These are phyloP conservation scores for Wickerhamia fluorescens DNA, from an alignment of 805 yeast genomes.

Conservation along the genomic window DNA sequence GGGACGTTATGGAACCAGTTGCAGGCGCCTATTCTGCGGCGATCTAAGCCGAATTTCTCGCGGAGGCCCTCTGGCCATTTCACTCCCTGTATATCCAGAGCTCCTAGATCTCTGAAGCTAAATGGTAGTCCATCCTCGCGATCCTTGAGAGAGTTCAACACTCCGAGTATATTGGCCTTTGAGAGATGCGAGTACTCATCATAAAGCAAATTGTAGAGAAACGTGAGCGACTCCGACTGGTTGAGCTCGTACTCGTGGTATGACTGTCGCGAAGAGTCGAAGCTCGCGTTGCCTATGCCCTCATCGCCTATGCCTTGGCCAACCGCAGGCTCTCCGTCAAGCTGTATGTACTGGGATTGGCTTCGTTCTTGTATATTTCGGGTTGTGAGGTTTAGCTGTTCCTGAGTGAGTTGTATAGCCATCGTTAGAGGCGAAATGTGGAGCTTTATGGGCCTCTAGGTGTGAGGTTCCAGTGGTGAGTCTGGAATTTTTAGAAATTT, in stretches of 20 bases:
- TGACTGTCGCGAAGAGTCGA: slow-evolving; percentile 1
- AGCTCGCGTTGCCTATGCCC: background rate
- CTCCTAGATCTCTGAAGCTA: slow-evolving; percentile 4
- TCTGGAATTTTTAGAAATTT: too few species aligned
- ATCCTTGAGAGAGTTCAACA: slow-evolving; percentile 28
- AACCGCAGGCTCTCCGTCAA: slow-evolving; percentile 1
- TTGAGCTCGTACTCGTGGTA: slow-evolving; percentile 20
- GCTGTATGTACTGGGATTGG: slow-evolving; percentile 2
- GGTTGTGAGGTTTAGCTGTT: slow-evolving; percentile 6
- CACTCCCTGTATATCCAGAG: slow-evolving; percentile 31
- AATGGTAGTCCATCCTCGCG: slow-evolving; percentile 32
- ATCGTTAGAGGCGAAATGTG: too few species aligned
- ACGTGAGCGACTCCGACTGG: slow-evolving; percentile 35
- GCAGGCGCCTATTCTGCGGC: slow-evolving; percentile 26
- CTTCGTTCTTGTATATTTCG: slow-evolving; percentile 3
- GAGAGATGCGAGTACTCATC: slow-evolving; percentile 27
- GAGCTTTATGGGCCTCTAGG: too few species aligned
- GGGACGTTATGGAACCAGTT: slow-evolving; percentile 35
- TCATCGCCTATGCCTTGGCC: too few species aligned
- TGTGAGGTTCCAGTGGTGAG: too few species aligned
- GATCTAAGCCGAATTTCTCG: slow-evolving; percentile 24
- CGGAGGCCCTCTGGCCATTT: slow-evolving; percentile 27
- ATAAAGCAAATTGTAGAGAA: slow-evolving; percentile 32
- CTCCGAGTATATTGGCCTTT: slow-evolving; percentile 28
- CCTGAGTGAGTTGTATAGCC: slow-evolving; percentile 8